Base-by-base conservation (phyloP, 495 filamentous ascomycete species). In the Tuber umbilicatum region DNA sequence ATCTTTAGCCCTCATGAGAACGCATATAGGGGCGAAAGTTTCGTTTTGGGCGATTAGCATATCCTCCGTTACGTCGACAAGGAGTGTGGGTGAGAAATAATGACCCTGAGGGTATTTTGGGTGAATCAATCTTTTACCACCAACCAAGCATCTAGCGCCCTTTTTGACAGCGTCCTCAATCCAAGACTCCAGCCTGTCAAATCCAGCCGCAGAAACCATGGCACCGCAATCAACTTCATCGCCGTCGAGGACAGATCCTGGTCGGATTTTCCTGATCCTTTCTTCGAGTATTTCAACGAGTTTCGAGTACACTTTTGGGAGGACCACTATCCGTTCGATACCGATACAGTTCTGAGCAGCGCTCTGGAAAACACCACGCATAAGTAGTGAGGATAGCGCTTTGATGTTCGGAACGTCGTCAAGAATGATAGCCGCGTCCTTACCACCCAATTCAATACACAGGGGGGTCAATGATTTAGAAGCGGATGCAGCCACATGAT, bases 301-400 rank as follows among this genome's bases (percentile, higher is more conserved):
- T 64, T 86, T 85, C 69, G 89, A 83, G 86, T 98, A 98, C 67
- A 89, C 86, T 31, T 85, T 85, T 1, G 93, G 91, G 17, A 91
- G 87, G 69, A 91, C 92, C 80, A 99, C 89, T 83, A 98, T 90
- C 60, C 95, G 91, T 84, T 99, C 95, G 73, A 97, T 92, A 74
- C 96, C 95, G 83, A 98, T 93, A 84, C 95, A 99, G 84, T 99
- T 99, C 82, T 99, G 95, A 1, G 95, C 95, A n/a, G 94, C 89
- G 73, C 94, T 93, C 83, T 97, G 94, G 86, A 98, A 99, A 43
- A 91, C 91, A 64, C 94, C 95, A 71, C 96, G 90, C 85, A 98
- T 89, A 76, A 98, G 87, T 75, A 94, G 91, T 41, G 93, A 91
- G 40, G 89, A 89, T 70, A 97, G 89, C 50, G 89, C 86, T 0